Evolutionary conservation across 164 flowering plant species (phyloP).

Genomic region (Taxillus chinensis): DNA sequence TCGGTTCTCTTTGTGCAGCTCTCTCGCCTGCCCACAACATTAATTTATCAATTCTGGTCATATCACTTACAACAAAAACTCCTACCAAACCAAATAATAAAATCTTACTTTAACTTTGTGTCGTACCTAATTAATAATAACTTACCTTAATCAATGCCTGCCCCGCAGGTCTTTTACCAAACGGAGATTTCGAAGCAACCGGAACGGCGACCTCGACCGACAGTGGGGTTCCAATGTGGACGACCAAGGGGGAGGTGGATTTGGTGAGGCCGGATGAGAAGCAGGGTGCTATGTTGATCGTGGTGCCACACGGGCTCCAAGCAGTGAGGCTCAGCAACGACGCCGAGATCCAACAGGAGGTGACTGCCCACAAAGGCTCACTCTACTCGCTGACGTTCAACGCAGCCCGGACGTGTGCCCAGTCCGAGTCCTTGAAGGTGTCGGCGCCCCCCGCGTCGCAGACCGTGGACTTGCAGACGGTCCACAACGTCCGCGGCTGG

Average conservation of each 20-base stretch:
- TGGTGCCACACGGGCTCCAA: conserved; percentile 77
- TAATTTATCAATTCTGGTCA: no score
- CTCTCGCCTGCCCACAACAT: no score
- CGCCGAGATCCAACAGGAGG: conserved; percentile 72
- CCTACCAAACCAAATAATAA: no score
- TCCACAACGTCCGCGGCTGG: conserved; percentile 86
- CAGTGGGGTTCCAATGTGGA: conserved; percentile 57
- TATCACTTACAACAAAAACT: no score
- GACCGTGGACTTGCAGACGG: conserved; percentile 81
- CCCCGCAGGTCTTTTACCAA: conserved; percentile 46
- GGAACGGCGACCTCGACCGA: conserved; percentile 25
- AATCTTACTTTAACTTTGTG: no score
- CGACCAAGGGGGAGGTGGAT: conserved; percentile 75
- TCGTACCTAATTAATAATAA: no score
- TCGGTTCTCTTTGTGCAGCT: no score
- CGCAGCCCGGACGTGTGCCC: conserved; percentile 97
- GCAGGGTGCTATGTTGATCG: conserved; percentile 93
- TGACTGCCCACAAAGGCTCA: conserved; percentile 69
- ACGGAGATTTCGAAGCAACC: conserved; percentile 74
- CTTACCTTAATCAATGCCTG: no score
- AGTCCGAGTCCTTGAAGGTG: conserved; percentile 84
- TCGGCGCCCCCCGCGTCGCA: conserved; percentile 72
- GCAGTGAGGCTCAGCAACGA: conserved; percentile 85
- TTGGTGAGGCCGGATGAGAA: conserved; percentile 63
- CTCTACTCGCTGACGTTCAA: conserved; percentile 76